These are phyloP conservation scores for Annulohypoxylon moriforme DNA, from an alignment of 495 filamentous ascomycete genomes.

Conservation along the genomic window DNA sequence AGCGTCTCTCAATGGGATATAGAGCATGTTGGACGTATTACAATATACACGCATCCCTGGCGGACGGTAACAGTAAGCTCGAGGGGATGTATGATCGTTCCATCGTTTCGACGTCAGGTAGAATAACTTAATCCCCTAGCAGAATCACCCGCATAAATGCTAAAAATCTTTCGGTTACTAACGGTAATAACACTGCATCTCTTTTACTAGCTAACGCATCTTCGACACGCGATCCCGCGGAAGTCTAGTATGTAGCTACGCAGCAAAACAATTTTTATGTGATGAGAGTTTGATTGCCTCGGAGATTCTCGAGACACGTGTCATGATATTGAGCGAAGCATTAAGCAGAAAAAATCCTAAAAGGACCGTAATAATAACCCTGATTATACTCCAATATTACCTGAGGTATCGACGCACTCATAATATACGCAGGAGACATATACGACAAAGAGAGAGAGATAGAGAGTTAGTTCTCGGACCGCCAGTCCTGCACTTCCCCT, in stretches of 20 bases:
- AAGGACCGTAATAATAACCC: slow-evolving; percentile 29
- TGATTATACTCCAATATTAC: slow-evolving; percentile 42
- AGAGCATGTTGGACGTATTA: no score
- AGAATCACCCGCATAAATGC: slow-evolving; percentile 20
- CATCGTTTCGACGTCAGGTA: slow-evolving; percentile 15
- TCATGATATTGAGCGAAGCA: slow-evolving; percentile 21
- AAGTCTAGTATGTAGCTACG: neutral
- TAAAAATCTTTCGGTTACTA: slow-evolving; percentile 9
- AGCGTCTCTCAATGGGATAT: neutral
- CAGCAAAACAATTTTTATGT: neutral
- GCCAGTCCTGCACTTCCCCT: neutral
- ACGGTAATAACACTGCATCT: neutral
- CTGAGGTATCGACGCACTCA: slow-evolving; percentile 41
- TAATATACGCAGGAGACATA: slow-evolving; percentile 8
- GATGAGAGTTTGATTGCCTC: slow-evolving; percentile 5
- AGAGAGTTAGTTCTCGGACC: slow-evolving; percentile 3
- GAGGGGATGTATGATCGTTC: slow-evolving; percentile 17
- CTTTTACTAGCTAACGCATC: slow-evolving; percentile 14
- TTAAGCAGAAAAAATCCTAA: neutral
- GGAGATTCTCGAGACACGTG: slow-evolving; percentile 16
- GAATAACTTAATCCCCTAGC: neutral
- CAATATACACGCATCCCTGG: neutral
- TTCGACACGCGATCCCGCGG: neutral
- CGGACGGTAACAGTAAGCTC: neutral
- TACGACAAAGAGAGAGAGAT: neutral